Evolutionary conservation across 106 monocot species (phyloP), one percentile per base, ranked within the genome.

Genomic region (Apostasia shenzhenica): DNA sequence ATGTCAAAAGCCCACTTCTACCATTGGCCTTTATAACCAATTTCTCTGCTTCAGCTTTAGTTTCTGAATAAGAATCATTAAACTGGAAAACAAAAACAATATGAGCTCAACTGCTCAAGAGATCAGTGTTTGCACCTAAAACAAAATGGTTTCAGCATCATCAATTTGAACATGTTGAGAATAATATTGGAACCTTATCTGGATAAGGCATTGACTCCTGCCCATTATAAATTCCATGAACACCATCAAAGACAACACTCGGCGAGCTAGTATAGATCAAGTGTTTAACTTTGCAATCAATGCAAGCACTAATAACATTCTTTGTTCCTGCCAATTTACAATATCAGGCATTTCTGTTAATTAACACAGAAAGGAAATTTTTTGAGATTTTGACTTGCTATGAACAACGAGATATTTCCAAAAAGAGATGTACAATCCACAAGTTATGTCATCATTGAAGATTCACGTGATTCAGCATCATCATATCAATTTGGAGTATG

Each of bases 61-160:
- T 97, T 78, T 92, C 89, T 55, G 97, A 97, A 77, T 97, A 97
- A 5, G 89, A 92, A 76, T 97, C 97, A 81, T 92, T 97, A 74
- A 92, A 97, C 97, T 97, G 72, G 65, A 77, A 46, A 66, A 45
- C 46, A 65, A 67, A 46, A 57, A 68, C 2, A 14, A 66, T 56
- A 52, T 37, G 4, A 67, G 59, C 6, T 9, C 4, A 42, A 9
- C 11, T 45, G 26, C 26, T 26, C 26, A 26, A 26, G 26, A 26
- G 26, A 13, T 43, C 62, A 62, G 45, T 62, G 62, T 9, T 43
- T 68, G 41, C 52, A 26, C 52, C 37, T 5, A 57, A 57, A 74
- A 58, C 43, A 57, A 0, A 49, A 8, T 49, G 3, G 1, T 4
- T 55, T 9, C 3, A 45, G 37, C 67, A 66, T 50, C 39, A 39